Conservation (phyloP, 495 filamentous ascomycete species). For the Neurospora sp. region DNA sequence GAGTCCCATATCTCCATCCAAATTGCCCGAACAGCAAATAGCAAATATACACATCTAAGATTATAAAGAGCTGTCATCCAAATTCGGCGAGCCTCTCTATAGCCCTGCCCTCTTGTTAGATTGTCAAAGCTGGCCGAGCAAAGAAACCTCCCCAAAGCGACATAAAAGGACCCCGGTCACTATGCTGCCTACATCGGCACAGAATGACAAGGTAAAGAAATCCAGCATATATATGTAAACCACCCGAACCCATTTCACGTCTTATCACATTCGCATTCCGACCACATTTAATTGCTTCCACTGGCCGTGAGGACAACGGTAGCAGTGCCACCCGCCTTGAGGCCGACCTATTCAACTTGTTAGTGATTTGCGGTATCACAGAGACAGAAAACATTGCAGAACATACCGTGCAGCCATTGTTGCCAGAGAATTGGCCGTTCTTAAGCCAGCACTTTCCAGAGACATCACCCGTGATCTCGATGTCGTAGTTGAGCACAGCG, state of each 20-base stretch:
- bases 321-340: conserved; percentile 26
- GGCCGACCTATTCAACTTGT: conserved; percentile 26
- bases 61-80: conserved; percentile 9
- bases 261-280: not conserved
- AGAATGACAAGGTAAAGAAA: not conserved
- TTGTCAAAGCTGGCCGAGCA: not conserved
- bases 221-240: not conserved
- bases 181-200: not conserved
- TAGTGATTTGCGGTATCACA: not conserved
- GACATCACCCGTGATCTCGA: conserved; percentile 57
- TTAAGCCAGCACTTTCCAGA: conserved; percentile 61
- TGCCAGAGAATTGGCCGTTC: conserved; percentile 49
- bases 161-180: not conserved
- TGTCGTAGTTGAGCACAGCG: conserved; percentile 58
- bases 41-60: conserved; percentile 38
- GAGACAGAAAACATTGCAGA: not conserved
- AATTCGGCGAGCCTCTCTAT: conserved; percentile 10
- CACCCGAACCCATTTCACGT: not conserved
- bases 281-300: not conserved
- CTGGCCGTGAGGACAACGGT: conserved; percentile 29
- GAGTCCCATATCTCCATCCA: conserved; percentile 3
- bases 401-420: conserved; percentile 64
- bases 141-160: not conserved
- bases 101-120: conserved; percentile 4
- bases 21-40: conserved; percentile 3